Evolutionary conservation across 192 early-diverging fungal genomes (phyloP).

Genomic region (Coemansia furcata): DNA sequence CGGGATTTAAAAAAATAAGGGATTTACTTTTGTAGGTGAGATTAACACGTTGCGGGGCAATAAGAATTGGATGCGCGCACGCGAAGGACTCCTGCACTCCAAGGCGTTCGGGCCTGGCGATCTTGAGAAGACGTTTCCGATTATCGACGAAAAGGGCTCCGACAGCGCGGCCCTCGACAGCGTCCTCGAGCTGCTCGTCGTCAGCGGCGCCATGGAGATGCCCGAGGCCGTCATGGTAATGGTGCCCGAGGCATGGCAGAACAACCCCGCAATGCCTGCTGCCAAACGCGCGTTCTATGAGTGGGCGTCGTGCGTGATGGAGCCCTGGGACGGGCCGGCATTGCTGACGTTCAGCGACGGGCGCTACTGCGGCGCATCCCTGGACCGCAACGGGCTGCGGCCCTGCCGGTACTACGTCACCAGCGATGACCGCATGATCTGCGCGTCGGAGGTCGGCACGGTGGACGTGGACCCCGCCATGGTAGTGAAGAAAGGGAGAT

Average conservation of each 20-base stretch:
- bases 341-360: conserved; percentile 98
- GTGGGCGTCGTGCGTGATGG: conserved; percentile 97
- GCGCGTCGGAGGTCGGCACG: conserved; percentile 95
- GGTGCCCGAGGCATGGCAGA: conserved; percentile 99
- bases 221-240: conserved; percentile 99
- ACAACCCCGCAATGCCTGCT: conserved; percentile 72
- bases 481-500: conserved; percentile 85
- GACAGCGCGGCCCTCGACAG: conserved; percentile 98
- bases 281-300: conserved; percentile 93
- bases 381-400: conserved; percentile 96
- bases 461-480: conserved; percentile 76
- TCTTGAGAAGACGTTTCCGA: conserved; percentile 83
- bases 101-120: conserved; percentile 67
- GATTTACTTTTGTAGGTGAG: conserved; percentile 60
- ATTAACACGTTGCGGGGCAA: conserved; percentile 99
- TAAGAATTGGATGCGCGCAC: conserved; percentile 99
- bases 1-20: not conserved
- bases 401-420: conserved; percentile 99
- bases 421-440: conserved; percentile 91
- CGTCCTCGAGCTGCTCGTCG: conserved; percentile 90
- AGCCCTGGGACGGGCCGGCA: conserved; percentile 98
- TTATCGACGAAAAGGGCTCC: conserved; percentile 93
- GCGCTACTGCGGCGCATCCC: conserved; percentile 94
- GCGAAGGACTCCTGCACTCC: conserved; percentile 92
- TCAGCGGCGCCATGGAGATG: conserved; percentile 85